Conservation (phyloP, 2,329 filamentous ascomycete species). For the Pseudogymnoascus sp. region DNA sequence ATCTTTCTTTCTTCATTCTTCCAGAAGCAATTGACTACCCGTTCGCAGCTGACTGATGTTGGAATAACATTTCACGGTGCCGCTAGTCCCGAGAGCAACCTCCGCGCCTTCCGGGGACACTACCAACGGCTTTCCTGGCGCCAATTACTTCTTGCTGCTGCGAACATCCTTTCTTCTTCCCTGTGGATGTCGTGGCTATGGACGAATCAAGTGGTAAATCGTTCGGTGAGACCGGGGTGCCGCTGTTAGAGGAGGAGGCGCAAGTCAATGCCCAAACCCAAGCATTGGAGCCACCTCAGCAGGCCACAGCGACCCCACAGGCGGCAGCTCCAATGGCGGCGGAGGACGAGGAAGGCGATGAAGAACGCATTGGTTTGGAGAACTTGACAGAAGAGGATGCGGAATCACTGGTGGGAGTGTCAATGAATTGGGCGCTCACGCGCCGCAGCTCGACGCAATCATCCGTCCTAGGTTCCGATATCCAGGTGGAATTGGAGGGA, state of each 20-base stretch:
- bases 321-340: not conserved
- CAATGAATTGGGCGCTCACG: conserved; percentile 49
- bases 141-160: not conserved
- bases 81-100: not conserved
- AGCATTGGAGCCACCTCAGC: not conserved
- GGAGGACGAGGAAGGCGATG: not conserved
- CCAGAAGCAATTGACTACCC: not conserved
- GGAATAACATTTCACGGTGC: not conserved
- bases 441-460: conserved; percentile 41
- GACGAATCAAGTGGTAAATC: not conserved
- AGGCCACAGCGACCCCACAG: not conserved
- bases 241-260: not conserved
- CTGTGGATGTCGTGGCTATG: not conserved
- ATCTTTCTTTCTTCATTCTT: not conserved
- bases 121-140: not conserved
- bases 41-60: not conserved
- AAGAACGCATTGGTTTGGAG: not conserved
- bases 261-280: not conserved
- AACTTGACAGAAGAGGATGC: conserved; percentile 41
- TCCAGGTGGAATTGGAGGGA: conserved; percentile 43
- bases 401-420: conserved; percentile 51
- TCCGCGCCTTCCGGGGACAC: not conserved
- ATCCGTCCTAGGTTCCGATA: conserved; percentile 31
- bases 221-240: not conserved
- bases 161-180: not conserved